A percentile compares a stretch with the other conserved stretches of the same genome.
Conservation (phyloP, 169 alveolate genomes). For the Plasmodium vinckei region DNA sequence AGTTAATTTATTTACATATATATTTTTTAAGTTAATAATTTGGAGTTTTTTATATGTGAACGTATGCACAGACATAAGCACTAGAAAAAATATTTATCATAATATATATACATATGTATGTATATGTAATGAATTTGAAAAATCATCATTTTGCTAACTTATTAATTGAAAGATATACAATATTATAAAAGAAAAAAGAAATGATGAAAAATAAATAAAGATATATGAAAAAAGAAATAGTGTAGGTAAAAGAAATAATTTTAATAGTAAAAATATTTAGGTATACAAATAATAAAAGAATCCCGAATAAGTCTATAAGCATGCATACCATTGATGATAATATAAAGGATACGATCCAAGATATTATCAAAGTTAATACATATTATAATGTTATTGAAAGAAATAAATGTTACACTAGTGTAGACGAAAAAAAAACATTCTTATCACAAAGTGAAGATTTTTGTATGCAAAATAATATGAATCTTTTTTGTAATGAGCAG, state of each 20-base stretch:
- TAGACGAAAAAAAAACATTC: too few relatives aligned
- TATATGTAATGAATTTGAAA: constrained; percentile 22
- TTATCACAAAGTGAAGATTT: too few relatives aligned
- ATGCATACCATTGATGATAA: too few relatives aligned
- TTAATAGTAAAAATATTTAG: constrained; percentile 8
- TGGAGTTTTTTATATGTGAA: neutral
- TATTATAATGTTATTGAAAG: too few relatives aligned
- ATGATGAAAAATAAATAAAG: neutral
- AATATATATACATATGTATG: neutral
- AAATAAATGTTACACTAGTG: too few relatives aligned
- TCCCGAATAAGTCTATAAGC: too few relatives aligned
- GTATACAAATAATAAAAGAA: neutral
- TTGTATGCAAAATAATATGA: too few relatives aligned
- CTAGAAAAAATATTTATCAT: neutral
- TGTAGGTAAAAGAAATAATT: neutral
- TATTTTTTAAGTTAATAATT: neutral
- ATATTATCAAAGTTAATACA: too few relatives aligned
- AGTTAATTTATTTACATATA: neutral
- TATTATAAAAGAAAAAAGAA: constrained; percentile 25
- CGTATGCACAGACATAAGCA: constrained; percentile 5
- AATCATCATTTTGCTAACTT: constrained; percentile 26
- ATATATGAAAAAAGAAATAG: constrained; percentile 19
- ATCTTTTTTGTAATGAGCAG: too few relatives aligned
- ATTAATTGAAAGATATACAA: constrained; percentile 61
- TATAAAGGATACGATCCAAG: too few relatives aligned